Percentiles rank a stretch among this genome's conserved stretches.
Conservation (phyloP, 208 protist species). For the Tritrichomonas musculus region DNA sequence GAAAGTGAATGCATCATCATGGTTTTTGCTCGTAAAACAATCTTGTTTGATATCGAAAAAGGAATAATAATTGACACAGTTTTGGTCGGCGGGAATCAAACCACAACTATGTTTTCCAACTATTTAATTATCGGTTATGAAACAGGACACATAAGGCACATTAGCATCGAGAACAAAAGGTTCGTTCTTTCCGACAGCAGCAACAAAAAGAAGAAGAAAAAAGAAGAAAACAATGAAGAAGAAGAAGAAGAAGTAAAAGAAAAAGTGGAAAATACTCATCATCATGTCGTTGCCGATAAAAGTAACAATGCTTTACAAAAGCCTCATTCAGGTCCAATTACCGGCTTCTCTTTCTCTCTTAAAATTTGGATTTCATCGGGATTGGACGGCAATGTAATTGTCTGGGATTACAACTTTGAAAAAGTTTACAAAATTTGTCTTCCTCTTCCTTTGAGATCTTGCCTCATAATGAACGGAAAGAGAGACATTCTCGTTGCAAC, state of each 20-base stretch:
- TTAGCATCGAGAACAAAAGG: neutral
- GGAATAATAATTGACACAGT: too few relatives aligned
- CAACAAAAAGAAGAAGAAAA: neutral
- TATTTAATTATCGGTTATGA: neutral
- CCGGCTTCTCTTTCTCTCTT: neutral
- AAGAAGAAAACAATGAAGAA: neutral
- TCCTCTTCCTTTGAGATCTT: neutral
- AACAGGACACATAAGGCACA: neutral
- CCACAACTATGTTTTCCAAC: too few relatives aligned
- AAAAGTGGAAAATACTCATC: neutral
- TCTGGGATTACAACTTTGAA: conserved; percentile 7
- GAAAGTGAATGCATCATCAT: too few relatives aligned
- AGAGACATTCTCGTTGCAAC: neutral
- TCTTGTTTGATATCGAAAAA: too few relatives aligned
- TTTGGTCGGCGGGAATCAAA: too few relatives aligned
- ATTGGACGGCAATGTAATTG: neutral
- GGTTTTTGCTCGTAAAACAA: too few relatives aligned
- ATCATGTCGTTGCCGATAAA: neutral
- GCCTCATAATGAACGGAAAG: neutral
- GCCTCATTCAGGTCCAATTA: neutral
- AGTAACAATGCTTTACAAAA: neutral
- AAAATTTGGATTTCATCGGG: neutral
- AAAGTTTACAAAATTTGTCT: neutral
- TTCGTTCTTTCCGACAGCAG: neutral
- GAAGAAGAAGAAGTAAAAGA: neutral